Base-by-base conservation (phyloP, 2,329 filamentous ascomycete species). In the Ophiostoma montium region DNA sequence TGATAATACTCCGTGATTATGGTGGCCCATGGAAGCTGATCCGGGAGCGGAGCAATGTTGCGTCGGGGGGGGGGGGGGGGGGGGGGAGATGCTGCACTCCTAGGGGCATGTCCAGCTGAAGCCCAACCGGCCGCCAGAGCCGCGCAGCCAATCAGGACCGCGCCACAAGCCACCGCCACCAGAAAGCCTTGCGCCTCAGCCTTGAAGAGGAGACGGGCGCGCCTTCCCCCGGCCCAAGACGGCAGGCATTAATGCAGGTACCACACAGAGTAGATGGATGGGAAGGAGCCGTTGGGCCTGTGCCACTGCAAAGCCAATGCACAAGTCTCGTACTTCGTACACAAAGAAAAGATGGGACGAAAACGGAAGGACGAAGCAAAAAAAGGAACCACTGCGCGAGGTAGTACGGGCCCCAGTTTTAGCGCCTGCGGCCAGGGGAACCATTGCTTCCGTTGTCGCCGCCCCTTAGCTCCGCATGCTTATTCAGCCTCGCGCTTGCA, bases 181-280 rank as follows among this genome's bases (percentile, higher is more conserved):
- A 23, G 48, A 41, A 41, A 51, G 50, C 50, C 50, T 48, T 21
- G 50, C 50, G 33, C 31, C 46, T 48, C 50, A 50, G 50, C 47
- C 47, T 50, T 19, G 43, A 15, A 21, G 48, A 47, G 43, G 44
- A 32, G 23, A 8, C 5, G 23, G 23, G 30, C 35, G 31, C 19
- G 15, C 19, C 30, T 19, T 15, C 21, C 31, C 21, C 15, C 18
- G 15, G 38, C 6, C 38, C 15, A 18, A 41, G 19, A 19, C 38
- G 15, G 38, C 15, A 41, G 13, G n/a, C 32, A 33, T 32, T 39
- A 33, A 23, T 27, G 38, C 38, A 41, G 38, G 38, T 27, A 41
- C 38, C 15, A 7, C n/a, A 4, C n/a, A n/a, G n/a, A n/a, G n/a
- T n/a, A n/a, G n/a, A n/a, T n/a, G n/a, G n/a, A n/a, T n/a, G n/a